Conservation (phyloP, 768 basidiomycete genomes). For the Suillus lakei region DNA sequence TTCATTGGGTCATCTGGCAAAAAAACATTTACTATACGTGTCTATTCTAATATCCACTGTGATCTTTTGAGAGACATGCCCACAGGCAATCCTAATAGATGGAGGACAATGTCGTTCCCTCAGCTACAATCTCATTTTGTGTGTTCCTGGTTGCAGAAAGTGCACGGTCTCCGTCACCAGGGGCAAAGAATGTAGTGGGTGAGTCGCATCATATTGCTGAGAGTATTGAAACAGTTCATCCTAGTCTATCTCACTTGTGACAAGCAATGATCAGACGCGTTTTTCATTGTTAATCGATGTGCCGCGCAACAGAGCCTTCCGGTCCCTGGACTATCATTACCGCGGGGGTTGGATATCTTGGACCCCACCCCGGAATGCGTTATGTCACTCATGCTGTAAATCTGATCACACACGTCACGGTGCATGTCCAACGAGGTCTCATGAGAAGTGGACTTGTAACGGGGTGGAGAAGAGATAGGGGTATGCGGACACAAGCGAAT, state of each 20-base stretch:
- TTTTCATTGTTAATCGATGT: not conserved
- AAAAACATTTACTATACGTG: not conserved
- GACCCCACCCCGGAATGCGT: not conserved
- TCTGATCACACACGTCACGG: not conserved
- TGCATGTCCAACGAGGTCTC: not conserved
- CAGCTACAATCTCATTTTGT: not conserved
- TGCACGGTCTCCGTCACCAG: not conserved
- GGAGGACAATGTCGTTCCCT: not conserved
- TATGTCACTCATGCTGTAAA: not conserved
- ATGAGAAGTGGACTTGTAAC: not conserved
- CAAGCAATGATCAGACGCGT: not conserved
- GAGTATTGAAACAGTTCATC: not conserved
- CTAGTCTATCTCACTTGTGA: not conserved
- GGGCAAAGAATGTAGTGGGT: not conserved
- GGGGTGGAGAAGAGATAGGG: not conserved
- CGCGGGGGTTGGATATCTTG: not conserved
- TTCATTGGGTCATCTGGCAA: constrained; percentile 3
- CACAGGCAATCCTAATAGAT: not conserved
- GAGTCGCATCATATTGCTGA: not conserved
- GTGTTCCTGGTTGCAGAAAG: constrained; percentile 7
- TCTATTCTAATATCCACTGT: not conserved
- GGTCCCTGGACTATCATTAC: not conserved
- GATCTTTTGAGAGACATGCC: not conserved
- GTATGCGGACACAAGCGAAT: not conserved
- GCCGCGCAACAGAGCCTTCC: not conserved